Conservation (phyloP, 2,329 filamentous ascomycete species). For the Drechslerella dactyloides region DNA sequence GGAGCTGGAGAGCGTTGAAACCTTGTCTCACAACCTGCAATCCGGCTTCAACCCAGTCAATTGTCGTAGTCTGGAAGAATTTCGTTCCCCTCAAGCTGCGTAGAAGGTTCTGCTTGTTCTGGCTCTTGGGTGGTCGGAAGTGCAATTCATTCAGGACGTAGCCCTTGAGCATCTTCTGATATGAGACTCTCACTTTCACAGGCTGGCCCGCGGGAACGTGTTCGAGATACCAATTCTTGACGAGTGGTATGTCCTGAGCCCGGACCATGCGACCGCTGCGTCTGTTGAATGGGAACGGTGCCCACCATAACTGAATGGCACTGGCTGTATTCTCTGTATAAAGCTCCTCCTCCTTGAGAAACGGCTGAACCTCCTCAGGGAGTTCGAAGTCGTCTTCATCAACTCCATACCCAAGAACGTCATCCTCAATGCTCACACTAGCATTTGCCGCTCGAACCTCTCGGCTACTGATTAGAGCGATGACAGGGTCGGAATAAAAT, state of each 20-base stretch:
- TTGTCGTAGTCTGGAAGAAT: constrained; percentile 99
- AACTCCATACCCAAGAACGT: constrained; percentile 82
- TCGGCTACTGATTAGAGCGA: constrained; percentile 95
- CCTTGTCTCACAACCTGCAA: constrained; percentile 97
- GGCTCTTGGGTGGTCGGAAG: constrained; percentile 91
- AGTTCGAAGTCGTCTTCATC: constrained; percentile 87
- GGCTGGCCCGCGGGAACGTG: constrained; percentile 90
- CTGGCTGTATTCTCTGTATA: constrained; percentile 87
- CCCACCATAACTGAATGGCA: constrained; percentile 97
- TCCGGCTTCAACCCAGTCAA: constrained; percentile 99
- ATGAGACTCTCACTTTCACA: constrained; percentile 96
- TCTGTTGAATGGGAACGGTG: constrained; percentile 92
- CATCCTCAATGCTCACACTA: constrained; percentile 88
- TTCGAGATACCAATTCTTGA: constrained; percentile 98
- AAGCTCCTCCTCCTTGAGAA: constrained; percentile 85
- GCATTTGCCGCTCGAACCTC: constrained; percentile 93
- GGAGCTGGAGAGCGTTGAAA: constrained; percentile 97
- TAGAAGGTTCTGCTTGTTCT: constrained; percentile 91
- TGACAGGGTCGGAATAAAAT: constrained; percentile 97
- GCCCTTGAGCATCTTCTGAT: constrained; percentile 95
- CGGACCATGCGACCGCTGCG: constrained; percentile 95
- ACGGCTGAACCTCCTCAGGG: constrained; percentile 79
- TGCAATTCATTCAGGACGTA: constrained; percentile 96
- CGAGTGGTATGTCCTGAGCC: constrained; percentile 92
- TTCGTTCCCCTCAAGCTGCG: constrained; percentile 92